phyloP scores from a whole-genome alignment of 2,329 filamentous ascomycete species.

The Fusarium sp. region DNA sequence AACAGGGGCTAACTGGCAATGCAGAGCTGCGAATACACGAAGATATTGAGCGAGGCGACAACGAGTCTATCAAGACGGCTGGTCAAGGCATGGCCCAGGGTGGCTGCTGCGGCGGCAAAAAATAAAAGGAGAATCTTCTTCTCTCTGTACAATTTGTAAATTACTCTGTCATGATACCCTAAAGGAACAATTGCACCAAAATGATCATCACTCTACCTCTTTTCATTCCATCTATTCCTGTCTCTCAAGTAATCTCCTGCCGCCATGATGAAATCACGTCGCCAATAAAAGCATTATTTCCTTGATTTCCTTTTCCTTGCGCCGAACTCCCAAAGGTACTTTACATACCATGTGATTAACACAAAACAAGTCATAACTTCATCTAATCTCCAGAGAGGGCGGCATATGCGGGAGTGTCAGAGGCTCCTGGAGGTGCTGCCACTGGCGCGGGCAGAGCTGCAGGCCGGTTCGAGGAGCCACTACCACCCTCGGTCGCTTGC shows the following conservation, averaged over 20 bases:
- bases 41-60: constrained; percentile 91
- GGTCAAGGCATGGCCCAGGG: constrained; percentile 53
- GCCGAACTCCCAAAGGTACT: constrained; percentile 48
- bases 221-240: constrained; percentile 25
- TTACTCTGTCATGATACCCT: constrained; percentile 53
- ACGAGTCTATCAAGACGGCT: constrained; percentile 84
- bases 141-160: constrained; percentile 50
- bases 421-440: constrained; percentile 82
- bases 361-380: constrained; percentile 43
- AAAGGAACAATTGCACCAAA: constrained; percentile 41
- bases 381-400: constrained; percentile 83
- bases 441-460: constrained; percentile 58
- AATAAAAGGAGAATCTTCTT: constrained; percentile 41
- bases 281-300: constrained; percentile 34
- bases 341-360: constrained; percentile 21
- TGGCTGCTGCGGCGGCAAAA: constrained; percentile 49
- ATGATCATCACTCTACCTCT: constrained; percentile 38
- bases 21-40: constrained; percentile 89
- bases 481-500: constrained; percentile 51
- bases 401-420: constrained; percentile 81
- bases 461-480: constrained; percentile 45
- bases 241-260: constrained; percentile 24
- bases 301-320: constrained; percentile 29
- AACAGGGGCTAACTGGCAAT: constrained; percentile 9
- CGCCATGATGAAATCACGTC: constrained; percentile 32